phyloP scores from a whole-genome alignment of 2,329 filamentous ascomycete genomes.

The Bertia moriformis region DNA sequence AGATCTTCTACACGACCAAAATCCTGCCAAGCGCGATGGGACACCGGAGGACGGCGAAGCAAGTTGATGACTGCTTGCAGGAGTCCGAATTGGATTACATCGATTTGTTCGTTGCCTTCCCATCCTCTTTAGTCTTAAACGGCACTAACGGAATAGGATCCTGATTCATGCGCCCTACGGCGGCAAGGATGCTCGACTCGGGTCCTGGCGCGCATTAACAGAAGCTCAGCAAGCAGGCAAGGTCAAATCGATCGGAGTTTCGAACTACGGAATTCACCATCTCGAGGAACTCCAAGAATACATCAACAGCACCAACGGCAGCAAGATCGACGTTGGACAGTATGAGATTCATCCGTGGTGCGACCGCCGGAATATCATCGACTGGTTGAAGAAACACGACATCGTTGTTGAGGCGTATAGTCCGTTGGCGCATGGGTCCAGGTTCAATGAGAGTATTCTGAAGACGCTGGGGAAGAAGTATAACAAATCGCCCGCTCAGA shows the following conservation, averaged over 20 bases:
- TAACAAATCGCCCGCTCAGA: conserved; percentile 36
- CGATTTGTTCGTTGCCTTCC: background rate
- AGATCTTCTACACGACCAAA: conserved; percentile 45
- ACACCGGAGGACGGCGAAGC: conserved; percentile 29
- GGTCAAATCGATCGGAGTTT: conserved; percentile 7
- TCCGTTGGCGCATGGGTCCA: conserved; percentile 26
- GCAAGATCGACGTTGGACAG: conserved; percentile 45
- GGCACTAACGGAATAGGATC: too few relatives aligned
- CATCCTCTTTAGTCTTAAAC: too few relatives aligned
- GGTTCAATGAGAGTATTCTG: conserved; percentile 36
- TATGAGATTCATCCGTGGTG: conserved; percentile 55
- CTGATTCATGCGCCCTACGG: conserved; percentile 8
- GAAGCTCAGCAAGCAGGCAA: conserved; percentile 7
- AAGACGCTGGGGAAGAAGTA: conserved; percentile 35
- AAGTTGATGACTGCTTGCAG: background rate
- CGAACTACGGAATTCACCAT: conserved; percentile 8
- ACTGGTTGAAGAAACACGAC: conserved; percentile 36
- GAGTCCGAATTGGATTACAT: background rate
- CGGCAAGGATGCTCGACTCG: conserved; percentile 4
- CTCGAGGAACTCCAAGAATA: conserved; percentile 8
- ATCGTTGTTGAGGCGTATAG: conserved; percentile 17
- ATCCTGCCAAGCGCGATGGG: conserved; percentile 31
- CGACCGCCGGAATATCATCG: conserved; percentile 41
- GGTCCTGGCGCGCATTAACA: conserved; percentile 7
- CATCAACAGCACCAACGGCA: conserved; percentile 17